These are phyloP conservation scores for Lactifluus piperatus DNA, from an alignment of 768 basidiomycete genomes.

Conservation along the genomic window DNA sequence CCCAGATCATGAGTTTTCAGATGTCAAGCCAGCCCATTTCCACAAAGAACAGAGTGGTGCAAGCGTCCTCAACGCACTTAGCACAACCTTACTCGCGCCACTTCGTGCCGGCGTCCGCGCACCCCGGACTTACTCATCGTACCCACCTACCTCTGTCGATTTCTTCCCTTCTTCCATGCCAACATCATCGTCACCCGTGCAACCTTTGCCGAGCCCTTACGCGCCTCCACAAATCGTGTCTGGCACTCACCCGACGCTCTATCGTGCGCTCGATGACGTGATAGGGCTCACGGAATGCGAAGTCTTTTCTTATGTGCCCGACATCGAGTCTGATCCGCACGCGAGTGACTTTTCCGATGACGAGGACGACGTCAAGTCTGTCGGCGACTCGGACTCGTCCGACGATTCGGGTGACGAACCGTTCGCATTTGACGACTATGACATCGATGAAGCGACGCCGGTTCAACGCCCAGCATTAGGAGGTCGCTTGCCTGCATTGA, in stretches of 20 bases:
- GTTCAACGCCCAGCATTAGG: conserved; percentile 19
- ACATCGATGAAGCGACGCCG: conserved; percentile 46
- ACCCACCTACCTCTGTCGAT: conserved; percentile 63
- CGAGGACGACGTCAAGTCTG: conserved; percentile 63
- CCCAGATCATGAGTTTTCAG: conserved; percentile 95
- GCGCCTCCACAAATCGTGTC: conserved; percentile 66
- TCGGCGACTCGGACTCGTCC: conserved; percentile 55
- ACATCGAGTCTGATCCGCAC: conserved; percentile 91
- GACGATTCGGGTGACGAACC: conserved; percentile 60
- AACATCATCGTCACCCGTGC: conserved; percentile 60
- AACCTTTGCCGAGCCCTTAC: conserved; percentile 53
- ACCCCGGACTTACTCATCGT: conserved; percentile 79
- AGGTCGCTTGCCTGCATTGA: conserved; percentile 23
- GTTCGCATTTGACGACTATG: conserved; percentile 78
- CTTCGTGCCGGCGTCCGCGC: conserved; percentile 56
- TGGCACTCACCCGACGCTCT: conserved; percentile 83
- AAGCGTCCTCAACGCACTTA: conserved; percentile 74
- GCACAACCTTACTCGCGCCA: conserved; percentile 72
- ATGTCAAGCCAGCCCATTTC: conserved; percentile 86
- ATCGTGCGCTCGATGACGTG: conserved; percentile 80
- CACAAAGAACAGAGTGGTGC: conserved; percentile 68
- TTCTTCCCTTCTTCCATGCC: conserved; percentile 72
- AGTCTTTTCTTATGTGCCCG: conserved; percentile 90
- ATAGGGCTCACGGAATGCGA: conserved; percentile 89
- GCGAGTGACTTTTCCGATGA: conserved; percentile 73